phyloP scores from a whole-genome alignment of 495 filamentous ascomycete species.

The Hypoxylon trugodes region DNA sequence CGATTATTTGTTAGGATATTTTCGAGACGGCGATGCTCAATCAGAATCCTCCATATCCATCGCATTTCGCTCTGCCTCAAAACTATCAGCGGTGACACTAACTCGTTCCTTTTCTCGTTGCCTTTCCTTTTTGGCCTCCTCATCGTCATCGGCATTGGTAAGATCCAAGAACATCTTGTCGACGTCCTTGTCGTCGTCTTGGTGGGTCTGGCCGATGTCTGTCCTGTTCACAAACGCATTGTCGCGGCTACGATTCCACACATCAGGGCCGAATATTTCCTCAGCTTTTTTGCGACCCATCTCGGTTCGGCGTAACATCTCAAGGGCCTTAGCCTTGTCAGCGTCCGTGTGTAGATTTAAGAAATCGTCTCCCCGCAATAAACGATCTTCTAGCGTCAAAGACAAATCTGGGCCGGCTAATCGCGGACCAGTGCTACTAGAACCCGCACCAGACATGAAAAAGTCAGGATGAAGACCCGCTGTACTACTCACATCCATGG shows the following conservation, averaged over 20 bases:
- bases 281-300: constrained; percentile 50
- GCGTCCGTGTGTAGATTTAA: constrained; percentile 43
- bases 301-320: constrained; percentile 51
- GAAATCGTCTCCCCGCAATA: constrained; percentile 49
- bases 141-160: constrained; percentile 60
- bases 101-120: constrained; percentile 35
- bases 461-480: constrained; percentile 46
- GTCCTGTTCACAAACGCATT: constrained; percentile 35
- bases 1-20: background rate
- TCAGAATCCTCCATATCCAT: constrained; percentile 51
- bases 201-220: constrained; percentile 38
- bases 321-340: constrained; percentile 47
- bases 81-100: constrained; percentile 46
- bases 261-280: constrained; percentile 49
- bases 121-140: constrained; percentile 46
- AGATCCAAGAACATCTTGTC: constrained; percentile 63
- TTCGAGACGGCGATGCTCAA: constrained; percentile 3
- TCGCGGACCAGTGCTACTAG: constrained; percentile 37
- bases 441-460: constrained; percentile 52
- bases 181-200: constrained; percentile 55
- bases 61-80: constrained; percentile 48
- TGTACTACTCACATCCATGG: constrained; percentile 46
- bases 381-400: constrained; percentile 52
- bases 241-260: constrained; percentile 44
- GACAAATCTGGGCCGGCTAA: constrained; percentile 44